These are phyloP conservation scores for Cryptosporidium parvum DNA, from an alignment of 169 alveolate species.

Conservation along the genomic window DNA sequence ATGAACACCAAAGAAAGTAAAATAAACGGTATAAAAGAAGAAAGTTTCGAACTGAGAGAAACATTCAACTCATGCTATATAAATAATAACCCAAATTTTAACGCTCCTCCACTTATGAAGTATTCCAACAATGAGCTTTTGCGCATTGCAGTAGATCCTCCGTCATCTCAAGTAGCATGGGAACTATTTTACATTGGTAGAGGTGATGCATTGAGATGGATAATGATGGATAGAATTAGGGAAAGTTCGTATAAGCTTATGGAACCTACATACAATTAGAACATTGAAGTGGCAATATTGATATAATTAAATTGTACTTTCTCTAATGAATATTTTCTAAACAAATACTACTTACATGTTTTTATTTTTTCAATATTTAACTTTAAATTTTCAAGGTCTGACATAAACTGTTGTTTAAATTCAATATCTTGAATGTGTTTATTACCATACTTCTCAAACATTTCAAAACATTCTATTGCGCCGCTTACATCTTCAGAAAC, in stretches of 20 bases:
- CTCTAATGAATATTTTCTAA: not conserved
- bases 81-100: slow-evolving; percentile 52
- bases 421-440: slow-evolving; percentile 58
- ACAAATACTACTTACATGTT: not conserved
- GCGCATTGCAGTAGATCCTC: slow-evolving; percentile 72
- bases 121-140: slow-evolving; percentile 54
- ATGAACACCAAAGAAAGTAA: not conserved
- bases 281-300: not conserved
- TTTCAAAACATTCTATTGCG: slow-evolving; percentile 33
- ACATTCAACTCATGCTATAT: not conserved
- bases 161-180: slow-evolving; percentile 61
- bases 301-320: not conserved
- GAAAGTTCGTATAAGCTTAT: slow-evolving; percentile 20
- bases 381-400: slow-evolving; percentile 46
- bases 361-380: slow-evolving; percentile 19
- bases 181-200: slow-evolving; percentile 68
- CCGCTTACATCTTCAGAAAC: slow-evolving; percentile 22
- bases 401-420: slow-evolving; percentile 20
- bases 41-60: not conserved
- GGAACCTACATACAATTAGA: slow-evolving; percentile 30
- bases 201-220: slow-evolving; percentile 75
- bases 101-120: slow-evolving; percentile 74
- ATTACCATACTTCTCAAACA: slow-evolving; percentile 31
- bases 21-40: not conserved
- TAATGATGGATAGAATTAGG: slow-evolving; percentile 62